phyloP scores from a whole-genome alignment of 345 rosid species.

The Sisymbrium altissimum region DNA sequence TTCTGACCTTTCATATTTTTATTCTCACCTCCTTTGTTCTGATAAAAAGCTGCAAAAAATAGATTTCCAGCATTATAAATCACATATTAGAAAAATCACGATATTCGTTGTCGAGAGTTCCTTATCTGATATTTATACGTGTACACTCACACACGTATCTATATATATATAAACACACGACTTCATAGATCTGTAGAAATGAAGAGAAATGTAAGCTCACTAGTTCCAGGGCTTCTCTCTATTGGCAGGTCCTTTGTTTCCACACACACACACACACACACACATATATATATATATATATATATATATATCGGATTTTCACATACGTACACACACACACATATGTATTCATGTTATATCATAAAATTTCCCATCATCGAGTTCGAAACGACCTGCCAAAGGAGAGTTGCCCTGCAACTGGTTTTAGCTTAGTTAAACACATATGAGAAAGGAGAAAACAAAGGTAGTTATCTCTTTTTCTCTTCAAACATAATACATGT shows the following conservation, averaged over 20 bases:
- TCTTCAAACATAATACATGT: too few relatives aligned
- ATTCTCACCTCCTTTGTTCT: slow-evolving; percentile 17
- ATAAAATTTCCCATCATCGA: not conserved
- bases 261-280: not conserved
- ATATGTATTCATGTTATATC: not conserved
- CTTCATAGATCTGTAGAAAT: not conserved
- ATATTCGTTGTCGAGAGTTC: slow-evolving; percentile 21
- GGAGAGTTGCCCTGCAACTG: slow-evolving; percentile 95
- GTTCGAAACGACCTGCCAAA: slow-evolving; percentile 52
- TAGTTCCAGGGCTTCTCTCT: slow-evolving; percentile 63
- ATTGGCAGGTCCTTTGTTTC: slow-evolving; percentile 47
- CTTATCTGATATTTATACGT: not conserved
- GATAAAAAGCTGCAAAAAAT: slow-evolving; percentile 22
- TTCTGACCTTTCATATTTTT: not conserved
- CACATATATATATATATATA: not conserved
- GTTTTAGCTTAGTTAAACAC: slow-evolving; percentile 40
- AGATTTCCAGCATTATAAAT: slow-evolving; percentile 10
- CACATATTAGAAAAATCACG: slow-evolving; percentile 11
- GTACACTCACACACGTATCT: not conserved
- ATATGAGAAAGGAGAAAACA: not conserved
- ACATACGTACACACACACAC: not conserved
- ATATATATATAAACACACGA: not conserved
- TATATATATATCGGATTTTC: not conserved
- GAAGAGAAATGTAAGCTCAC: slow-evolving; percentile 45
- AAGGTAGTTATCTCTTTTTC: not conserved